Evolutionary conservation across 345 rosid genomes (phyloP).

Genomic region (Boechera divaricarpa): DNA sequence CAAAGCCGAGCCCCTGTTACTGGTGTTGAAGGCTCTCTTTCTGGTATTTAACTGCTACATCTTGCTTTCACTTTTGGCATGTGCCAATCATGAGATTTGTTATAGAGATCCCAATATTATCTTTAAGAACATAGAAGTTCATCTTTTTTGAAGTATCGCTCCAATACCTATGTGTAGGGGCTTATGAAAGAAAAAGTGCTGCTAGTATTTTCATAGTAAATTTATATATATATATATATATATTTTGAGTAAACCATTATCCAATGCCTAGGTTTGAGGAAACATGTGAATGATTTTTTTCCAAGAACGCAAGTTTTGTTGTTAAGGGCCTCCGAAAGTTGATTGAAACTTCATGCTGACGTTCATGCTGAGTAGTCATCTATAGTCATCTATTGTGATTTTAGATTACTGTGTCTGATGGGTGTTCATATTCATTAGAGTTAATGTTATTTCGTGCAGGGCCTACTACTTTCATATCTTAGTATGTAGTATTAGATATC

Average conservation of each 20-base stretch:
- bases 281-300: not conserved
- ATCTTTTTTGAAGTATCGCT: constrained; percentile 56
- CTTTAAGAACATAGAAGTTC: constrained; percentile 35
- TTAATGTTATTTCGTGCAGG: constrained; percentile 1
- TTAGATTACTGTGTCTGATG: constrained; percentile 3
- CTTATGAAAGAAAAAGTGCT: not conserved
- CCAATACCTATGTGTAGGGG: not conserved
- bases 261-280: constrained; percentile 44
- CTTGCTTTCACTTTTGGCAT: constrained; percentile 26
- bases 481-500: constrained; percentile 7
- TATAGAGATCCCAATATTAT: constrained; percentile 21
- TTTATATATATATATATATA: not conserved
- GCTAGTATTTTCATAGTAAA: not conserved
- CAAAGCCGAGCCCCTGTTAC: constrained; percentile 70
- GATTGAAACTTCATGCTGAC: not conserved
- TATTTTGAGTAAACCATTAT: constrained; percentile 5
- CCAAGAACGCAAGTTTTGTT: constrained; percentile 26
- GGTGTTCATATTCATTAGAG: constrained; percentile 5
- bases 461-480: constrained; percentile 21
- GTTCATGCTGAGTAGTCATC: not conserved
- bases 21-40: constrained; percentile 66
- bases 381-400: not conserved
- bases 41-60: constrained; percentile 59
- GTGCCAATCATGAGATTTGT: not conserved
- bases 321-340: not conserved